Conservation (phyloP, 805 yeast genomes). For the Candida pseudofarinosa region DNA sequence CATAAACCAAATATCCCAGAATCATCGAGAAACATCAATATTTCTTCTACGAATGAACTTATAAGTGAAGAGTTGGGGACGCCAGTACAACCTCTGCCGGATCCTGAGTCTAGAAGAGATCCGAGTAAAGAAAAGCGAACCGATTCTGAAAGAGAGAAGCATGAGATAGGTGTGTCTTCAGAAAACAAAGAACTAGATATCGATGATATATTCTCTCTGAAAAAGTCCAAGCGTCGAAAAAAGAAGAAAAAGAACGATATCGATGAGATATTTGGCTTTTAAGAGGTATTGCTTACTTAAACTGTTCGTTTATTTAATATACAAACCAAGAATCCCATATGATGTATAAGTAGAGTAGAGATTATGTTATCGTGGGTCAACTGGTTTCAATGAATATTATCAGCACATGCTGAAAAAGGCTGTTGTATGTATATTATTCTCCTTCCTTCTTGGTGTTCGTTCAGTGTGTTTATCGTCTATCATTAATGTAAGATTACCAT, state of each 20-base stretch:
- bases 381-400: too few relatives aligned
- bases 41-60: too few relatives aligned
- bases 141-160: constrained; percentile 2
- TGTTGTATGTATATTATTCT: too few relatives aligned
- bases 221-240: constrained; percentile 28
- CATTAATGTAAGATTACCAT: neutral
- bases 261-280: constrained; percentile 62
- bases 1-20: neutral
- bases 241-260: constrained; percentile 54
- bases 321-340: too few relatives aligned
- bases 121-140: neutral
- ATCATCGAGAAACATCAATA: neutral
- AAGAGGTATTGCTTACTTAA: neutral
- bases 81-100: constrained; percentile 12
- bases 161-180: neutral
- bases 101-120: constrained; percentile 8
- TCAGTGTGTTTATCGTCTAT: neutral
- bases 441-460: neutral
- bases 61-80: constrained; percentile 20
- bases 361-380: too few relatives aligned
- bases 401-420: too few relatives aligned
- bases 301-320: too few relatives aligned
- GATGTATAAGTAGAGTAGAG: too few relatives aligned
- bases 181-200: constrained; percentile 1
- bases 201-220: constrained; percentile 5